Conservation (phyloP, 805 yeast genomes). For the Soucietia sequanensis region DNA sequence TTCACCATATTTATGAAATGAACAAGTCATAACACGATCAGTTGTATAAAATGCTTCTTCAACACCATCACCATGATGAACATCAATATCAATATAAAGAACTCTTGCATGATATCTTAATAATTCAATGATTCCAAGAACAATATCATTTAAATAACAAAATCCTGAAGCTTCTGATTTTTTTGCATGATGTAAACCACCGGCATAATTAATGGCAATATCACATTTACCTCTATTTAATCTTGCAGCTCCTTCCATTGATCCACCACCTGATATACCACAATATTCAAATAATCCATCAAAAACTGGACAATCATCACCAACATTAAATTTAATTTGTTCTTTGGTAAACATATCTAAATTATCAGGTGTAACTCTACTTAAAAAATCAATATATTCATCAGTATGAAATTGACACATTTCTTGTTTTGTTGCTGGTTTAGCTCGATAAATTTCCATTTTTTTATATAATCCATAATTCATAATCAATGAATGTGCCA, state of each 20-base stretch:
- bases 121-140: slow-evolving; percentile 80
- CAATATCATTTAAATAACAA: slow-evolving; percentile 94
- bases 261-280: slow-evolving; percentile 89
- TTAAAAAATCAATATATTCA: slow-evolving; percentile 90
- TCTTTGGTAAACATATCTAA: slow-evolving; percentile 84
- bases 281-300: slow-evolving; percentile 94
- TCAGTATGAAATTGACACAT: slow-evolving; percentile 98
- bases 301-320: slow-evolving; percentile 94
- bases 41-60: slow-evolving; percentile 96
- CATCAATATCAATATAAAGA: slow-evolving; percentile 88
- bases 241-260: slow-evolving; percentile 90
- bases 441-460: slow-evolving; percentile 96
- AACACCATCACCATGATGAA: slow-evolving; percentile 98
- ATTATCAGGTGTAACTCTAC: slow-evolving; percentile 90
- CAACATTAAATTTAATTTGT: slow-evolving; percentile 89
- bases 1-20: slow-evolving; percentile 95
- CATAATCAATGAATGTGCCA: slow-evolving; percentile 97
- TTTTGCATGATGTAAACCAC: slow-evolving; percentile 98
- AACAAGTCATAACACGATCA: slow-evolving; percentile 94
- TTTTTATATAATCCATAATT: slow-evolving; percentile 94
- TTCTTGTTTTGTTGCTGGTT: slow-evolving; percentile 96
- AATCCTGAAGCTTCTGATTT: slow-evolving; percentile 94
- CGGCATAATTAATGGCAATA: slow-evolving; percentile 94
- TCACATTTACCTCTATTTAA: slow-evolving; percentile 86
- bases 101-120: slow-evolving; percentile 90